Evolutionary conservation across 768 basidiomycete genomes (phyloP).

Genomic region (Postia placenta): DNA sequence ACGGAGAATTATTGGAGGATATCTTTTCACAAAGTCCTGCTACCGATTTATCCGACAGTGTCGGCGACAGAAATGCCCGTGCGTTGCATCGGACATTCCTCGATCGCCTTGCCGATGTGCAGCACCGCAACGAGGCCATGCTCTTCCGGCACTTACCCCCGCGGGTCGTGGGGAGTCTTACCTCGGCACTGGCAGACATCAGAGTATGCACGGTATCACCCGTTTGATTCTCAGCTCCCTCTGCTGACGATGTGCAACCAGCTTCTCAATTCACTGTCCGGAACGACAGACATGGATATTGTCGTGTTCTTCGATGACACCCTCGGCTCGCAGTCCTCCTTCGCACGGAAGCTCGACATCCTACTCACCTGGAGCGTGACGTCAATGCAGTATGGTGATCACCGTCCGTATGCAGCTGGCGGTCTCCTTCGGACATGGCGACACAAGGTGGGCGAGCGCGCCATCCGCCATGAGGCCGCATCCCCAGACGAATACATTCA

Average conservation of each 20-base stretch:
- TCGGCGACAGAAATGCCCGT: slow-evolving; percentile 32
- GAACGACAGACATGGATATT: slow-evolving; percentile 51
- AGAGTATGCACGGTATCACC: too few species aligned
- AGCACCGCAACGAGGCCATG: slow-evolving; percentile 75
- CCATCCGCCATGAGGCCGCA: slow-evolving; percentile 53
- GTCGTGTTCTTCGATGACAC: slow-evolving; percentile 54
- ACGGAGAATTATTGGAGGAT: slow-evolving; percentile 41
- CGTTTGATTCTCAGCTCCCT: background rate
- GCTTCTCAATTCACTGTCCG: slow-evolving; percentile 74
- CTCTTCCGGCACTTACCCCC: slow-evolving; percentile 62
- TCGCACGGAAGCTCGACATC: slow-evolving; percentile 66
- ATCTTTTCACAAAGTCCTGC: slow-evolving; percentile 39
- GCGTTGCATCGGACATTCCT: slow-evolving; percentile 42
- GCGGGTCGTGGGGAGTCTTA: slow-evolving; percentile 52
- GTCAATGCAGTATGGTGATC: slow-evolving; percentile 75
- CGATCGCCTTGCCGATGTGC: slow-evolving; percentile 63
- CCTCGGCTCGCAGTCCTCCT: slow-evolving; percentile 31
- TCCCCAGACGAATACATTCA: slow-evolving; percentile 63
- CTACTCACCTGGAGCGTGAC: slow-evolving; percentile 80
- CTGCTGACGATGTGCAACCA: too few species aligned
- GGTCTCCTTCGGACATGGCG: slow-evolving; percentile 63
- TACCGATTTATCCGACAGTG: slow-evolving; percentile 17
- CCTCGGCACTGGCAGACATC: slow-evolving; percentile 53
- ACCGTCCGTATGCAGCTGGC: slow-evolving; percentile 69
- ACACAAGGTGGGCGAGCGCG: slow-evolving; percentile 54